phyloP scores from a whole-genome alignment of 2,329 filamentous ascomycete genomes.

The Alternaria angustiovoidea region DNA sequence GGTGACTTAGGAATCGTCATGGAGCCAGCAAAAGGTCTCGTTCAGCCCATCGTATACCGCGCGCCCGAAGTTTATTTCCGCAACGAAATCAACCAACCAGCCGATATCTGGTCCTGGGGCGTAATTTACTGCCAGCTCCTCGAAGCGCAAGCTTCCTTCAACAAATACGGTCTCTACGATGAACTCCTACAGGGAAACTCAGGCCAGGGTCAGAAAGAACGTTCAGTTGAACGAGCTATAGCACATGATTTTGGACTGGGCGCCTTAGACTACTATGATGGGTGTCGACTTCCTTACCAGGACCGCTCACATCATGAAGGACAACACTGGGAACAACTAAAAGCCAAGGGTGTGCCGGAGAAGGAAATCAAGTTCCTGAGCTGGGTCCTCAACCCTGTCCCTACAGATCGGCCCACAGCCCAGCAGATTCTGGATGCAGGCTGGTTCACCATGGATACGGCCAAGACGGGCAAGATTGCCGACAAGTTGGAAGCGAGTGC shows the following conservation, averaged over 20 bases:
- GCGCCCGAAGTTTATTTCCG: conserved; percentile 21
- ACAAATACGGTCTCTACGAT: conserved; percentile 18
- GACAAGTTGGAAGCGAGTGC: background rate
- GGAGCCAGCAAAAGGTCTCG: conserved; percentile 18
- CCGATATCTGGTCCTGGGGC: conserved; percentile 21
- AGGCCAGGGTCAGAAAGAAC: conserved; percentile 12
- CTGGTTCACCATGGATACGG: conserved; percentile 9
- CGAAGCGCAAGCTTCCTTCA: conserved; percentile 17
- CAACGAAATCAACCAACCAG: conserved; percentile 17
- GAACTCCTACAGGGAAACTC: conserved; percentile 8
- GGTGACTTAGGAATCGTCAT: conserved; percentile 22
- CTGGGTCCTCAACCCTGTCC: conserved; percentile 19
- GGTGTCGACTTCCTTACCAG: conserved; percentile 13
- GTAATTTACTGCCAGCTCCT: conserved; percentile 20
- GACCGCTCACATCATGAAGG: conserved; percentile 13
- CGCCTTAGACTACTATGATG: conserved; percentile 11
- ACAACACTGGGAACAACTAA: conserved; percentile 14
- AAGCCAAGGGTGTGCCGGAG: conserved; percentile 13
- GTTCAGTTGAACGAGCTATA: conserved; percentile 14
- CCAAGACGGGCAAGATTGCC: conserved; percentile 5
- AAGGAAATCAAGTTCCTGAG: conserved; percentile 14
- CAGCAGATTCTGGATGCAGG: conserved; percentile 11
- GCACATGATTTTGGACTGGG: conserved; percentile 16
- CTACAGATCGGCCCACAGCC: conserved; percentile 12
- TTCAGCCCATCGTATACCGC: conserved; percentile 21